Evolutionary conservation across 1,139 yeast genomes (phyloP), one percentile per base, ranked within the genome.

Genomic region (Pichia sp.): DNA sequence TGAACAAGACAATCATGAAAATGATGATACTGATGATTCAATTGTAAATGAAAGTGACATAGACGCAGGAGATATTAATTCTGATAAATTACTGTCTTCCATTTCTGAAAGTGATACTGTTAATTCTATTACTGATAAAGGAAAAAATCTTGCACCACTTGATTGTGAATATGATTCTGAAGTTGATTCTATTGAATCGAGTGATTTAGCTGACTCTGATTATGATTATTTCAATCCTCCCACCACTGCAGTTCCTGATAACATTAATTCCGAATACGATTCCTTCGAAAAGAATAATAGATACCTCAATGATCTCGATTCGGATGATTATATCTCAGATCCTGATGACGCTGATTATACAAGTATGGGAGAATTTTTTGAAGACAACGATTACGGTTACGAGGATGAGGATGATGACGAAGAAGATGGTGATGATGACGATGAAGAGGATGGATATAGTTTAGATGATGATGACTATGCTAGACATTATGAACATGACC

Each of bases 371-470:
- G 36, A 18, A 11, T 32, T 32, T 15, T 30, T 29, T 16, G 30
- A 27, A 7, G 43, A 34, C 8, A 26, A 42, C 39, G 43, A 27
- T 11, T 50, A 42, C 26, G 41, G 40, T 16, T 44, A 46, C 39
- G 48, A 44, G n/a, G 43, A 47, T 13, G 37, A 45, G 40, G 41
- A 32, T 34, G 38, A 36, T 29, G 44, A 35, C 36, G 37, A 3
- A 39, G 65, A 60, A 45, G 59, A 58, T 41, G 58, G 51, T 29
- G 46, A 57, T 7, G 53, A 53, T 20, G 13, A 30, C 9, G 7
- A 30, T 30, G 18, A 30, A 7, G 18, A 30, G 7, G 35, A 20
- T 34, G 36, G n/a, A n/a, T n/a, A n/a, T n/a, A n/a, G n/a, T n/a
- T n/a, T n/a, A n/a, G n/a, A 44, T 16, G 39, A 36, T 6, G 42